These are phyloP conservation scores for Diaporthe citriasiana DNA, from an alignment of 2,329 filamentous ascomycete genomes.

Conservation along the genomic window DNA sequence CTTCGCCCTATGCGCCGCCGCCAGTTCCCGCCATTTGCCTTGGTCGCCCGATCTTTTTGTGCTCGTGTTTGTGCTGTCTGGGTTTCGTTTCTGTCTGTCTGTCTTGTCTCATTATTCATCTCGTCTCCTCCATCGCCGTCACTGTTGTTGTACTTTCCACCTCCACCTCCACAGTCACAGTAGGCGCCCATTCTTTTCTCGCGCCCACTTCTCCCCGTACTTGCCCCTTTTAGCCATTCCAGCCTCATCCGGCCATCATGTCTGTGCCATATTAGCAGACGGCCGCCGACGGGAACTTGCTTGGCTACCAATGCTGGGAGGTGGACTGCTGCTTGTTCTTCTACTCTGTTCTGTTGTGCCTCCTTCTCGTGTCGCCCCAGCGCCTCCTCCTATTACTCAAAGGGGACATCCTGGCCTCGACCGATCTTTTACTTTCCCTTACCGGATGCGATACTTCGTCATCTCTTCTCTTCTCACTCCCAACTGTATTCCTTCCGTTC, in stretches of 20 bases:
- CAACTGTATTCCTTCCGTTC: slow-evolving; percentile 3
- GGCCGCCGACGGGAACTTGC: slow-evolving; percentile 25
- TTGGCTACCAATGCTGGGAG: slow-evolving; percentile 23
- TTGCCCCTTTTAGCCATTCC: slow-evolving; percentile 6
- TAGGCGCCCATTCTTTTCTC: neutral
- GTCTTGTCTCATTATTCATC: slow-evolving; percentile 29
- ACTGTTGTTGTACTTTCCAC: slow-evolving; percentile 13
- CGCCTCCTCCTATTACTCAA: slow-evolving; percentile 18
- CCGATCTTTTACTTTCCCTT: slow-evolving; percentile 27
- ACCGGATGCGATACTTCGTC: slow-evolving; percentile 37
- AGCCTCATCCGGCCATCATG: slow-evolving; percentile 21
- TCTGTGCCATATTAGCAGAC: slow-evolving; percentile 33
- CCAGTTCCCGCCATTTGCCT: slow-evolving; percentile 3
- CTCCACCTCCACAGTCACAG: slow-evolving; percentile 22
- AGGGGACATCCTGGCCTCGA: slow-evolving; percentile 25
- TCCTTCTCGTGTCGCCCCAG: neutral
- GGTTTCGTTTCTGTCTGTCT: slow-evolving; percentile 26
- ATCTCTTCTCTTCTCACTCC: slow-evolving; percentile 33
- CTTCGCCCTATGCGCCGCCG: neutral
- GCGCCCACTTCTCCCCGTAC: slow-evolving; percentile 2
- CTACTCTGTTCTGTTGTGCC: neutral
- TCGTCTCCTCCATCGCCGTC: slow-evolving; percentile 12
- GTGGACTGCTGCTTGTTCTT: neutral
- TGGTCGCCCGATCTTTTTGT: slow-evolving; percentile 11
- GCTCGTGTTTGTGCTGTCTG: neutral